A percentile compares a stretch with the other conserved stretches of the same genome.
phyloP scores from a whole-genome alignment of 2,329 filamentous ascomycete genomes.

The Calonectria pauciramosa region DNA sequence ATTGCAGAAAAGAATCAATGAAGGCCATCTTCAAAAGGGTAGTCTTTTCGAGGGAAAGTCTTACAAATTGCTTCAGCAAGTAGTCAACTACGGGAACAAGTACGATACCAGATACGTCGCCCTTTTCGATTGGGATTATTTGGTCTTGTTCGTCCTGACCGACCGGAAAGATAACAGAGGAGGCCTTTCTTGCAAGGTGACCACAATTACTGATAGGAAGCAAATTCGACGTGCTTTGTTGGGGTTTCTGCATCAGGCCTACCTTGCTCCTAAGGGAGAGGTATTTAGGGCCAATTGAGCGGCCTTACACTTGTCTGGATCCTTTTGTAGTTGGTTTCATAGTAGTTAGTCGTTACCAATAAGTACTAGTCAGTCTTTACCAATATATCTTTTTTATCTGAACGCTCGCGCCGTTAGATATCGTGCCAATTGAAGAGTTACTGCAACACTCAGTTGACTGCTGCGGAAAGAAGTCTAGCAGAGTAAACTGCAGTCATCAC shows the following conservation, averaged over 20 bases:
- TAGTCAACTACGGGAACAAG: not conserved
- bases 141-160: not conserved
- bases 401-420: too few relatives aligned
- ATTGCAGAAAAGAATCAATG: not conserved
- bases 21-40: too few relatives aligned
- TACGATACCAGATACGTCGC: not conserved
- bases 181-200: not conserved
- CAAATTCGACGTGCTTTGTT: not conserved
- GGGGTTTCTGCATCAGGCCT: not conserved
- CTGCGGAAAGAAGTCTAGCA: too few relatives aligned
- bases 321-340: not conserved
- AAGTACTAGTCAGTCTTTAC: not conserved
- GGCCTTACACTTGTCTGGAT: not conserved
- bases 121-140: not conserved
- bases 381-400: too few relatives aligned
- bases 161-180: not conserved
- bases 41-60: not conserved
- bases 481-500: too few relatives aligned
- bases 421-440: too few relatives aligned
- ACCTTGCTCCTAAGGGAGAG: not conserved
- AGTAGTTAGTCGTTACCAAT: not conserved
- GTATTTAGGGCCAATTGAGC: not conserved
- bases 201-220: not conserved
- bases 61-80: not conserved
- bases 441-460: too few relatives aligned